Percentiles rank a stretch among this genome's conserved stretches.
These are phyloP conservation scores for Pharnaceum exiguum DNA, from an alignment of 148 eudicot genomes.

Conservation along the genomic window DNA sequence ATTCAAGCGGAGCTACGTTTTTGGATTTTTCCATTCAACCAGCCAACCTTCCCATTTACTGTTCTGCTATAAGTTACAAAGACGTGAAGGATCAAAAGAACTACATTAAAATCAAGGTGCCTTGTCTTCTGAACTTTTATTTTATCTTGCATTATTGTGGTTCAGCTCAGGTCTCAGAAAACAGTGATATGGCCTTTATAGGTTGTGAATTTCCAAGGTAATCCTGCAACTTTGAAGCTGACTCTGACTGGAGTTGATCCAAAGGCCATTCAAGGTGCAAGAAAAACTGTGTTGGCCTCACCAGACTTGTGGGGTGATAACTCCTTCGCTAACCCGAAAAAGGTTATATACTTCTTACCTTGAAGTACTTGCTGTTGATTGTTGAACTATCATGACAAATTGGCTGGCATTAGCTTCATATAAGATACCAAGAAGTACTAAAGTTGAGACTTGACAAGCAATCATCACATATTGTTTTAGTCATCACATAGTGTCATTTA, in stretches of 20 bases:
- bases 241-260: constrained; percentile 32
- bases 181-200: too few relatives aligned
- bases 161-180: too few relatives aligned
- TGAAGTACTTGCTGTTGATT: too few relatives aligned
- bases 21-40: constrained; percentile 36
- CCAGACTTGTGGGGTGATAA: constrained; percentile 8
- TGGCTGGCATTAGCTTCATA: too few relatives aligned
- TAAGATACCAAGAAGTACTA: too few relatives aligned
- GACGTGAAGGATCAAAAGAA: constrained; percentile 24
- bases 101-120: constrained; percentile 68
- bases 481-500: too few relatives aligned
- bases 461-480: too few relatives aligned
- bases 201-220: constrained; percentile 57
- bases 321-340: constrained; percentile 41
- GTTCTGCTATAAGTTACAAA: constrained; percentile 53
- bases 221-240: constrained; percentile 25
- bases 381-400: too few relatives aligned
- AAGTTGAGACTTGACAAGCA: too few relatives aligned
- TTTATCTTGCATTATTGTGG: too few relatives aligned
- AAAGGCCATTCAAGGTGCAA: constrained; percentile 24
- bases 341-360: too few relatives aligned
- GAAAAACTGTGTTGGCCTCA: constrained; percentile 30
- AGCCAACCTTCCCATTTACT: constrained; percentile 19
- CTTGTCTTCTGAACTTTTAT: background rate
- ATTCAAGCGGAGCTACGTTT: constrained; percentile 65